phyloP scores from a whole-genome alignment of 805 yeast species.

The Wickerhamiella dianesei region DNA sequence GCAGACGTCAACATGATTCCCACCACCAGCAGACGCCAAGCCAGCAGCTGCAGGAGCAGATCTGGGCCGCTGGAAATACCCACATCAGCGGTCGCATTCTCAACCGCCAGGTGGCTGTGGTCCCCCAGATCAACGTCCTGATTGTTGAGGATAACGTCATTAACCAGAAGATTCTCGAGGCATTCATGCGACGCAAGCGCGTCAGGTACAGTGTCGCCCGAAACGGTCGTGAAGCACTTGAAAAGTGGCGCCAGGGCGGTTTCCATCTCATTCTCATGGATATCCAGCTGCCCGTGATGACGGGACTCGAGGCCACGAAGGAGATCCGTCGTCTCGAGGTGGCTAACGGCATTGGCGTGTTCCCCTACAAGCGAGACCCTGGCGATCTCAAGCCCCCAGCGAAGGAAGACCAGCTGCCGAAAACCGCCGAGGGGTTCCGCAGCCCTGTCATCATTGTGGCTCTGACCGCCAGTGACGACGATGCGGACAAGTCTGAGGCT shows the following conservation, averaged over 20 bases:
- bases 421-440: slow-evolving; percentile 37
- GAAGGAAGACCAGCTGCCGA: slow-evolving; percentile 22
- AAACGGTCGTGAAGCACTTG: slow-evolving; percentile 90
- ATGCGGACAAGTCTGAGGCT: slow-evolving; percentile 78
- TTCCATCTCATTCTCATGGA: slow-evolving; percentile 94
- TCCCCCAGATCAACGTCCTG: slow-evolving; percentile 79
- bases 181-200: slow-evolving; percentile 71
- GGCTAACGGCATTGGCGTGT: slow-evolving; percentile 62
- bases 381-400: slow-evolving; percentile 12
- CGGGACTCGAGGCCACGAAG: slow-evolving; percentile 90
- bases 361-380: slow-evolving; percentile 27
- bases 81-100: not conserved
- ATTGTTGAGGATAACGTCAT: slow-evolving; percentile 95
- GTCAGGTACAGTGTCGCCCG: slow-evolving; percentile 78
- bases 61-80: slow-evolving; percentile 6
- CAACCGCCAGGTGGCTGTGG: slow-evolving; percentile 35
- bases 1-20: slow-evolving; percentile 1
- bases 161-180: slow-evolving; percentile 81
- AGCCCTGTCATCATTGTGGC: slow-evolving; percentile 98
- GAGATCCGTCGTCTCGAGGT: slow-evolving; percentile 79
- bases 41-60: slow-evolving; percentile 3
- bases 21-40: slow-evolving; percentile 8
- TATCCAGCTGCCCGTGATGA: slow-evolving; percentile 88
- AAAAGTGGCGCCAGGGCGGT: slow-evolving; percentile 89
- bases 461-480: slow-evolving; percentile 78